phyloP scores from a whole-genome alignment of 306 rosid genomes.

The Boehmeria nivea region DNA sequence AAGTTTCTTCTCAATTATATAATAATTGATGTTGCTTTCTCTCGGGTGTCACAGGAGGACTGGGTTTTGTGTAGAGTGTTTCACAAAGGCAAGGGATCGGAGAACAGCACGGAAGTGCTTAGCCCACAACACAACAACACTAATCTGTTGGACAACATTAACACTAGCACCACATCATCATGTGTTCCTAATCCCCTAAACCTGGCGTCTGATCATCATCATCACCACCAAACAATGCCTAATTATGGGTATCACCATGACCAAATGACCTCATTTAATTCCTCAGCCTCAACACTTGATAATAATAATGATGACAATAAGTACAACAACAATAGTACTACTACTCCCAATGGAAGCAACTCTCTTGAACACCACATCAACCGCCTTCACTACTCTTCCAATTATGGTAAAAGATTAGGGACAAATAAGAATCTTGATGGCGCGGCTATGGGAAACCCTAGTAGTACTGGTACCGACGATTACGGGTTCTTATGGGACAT shows the following conservation, averaged over 20 bases:
- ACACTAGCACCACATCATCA: slow-evolving; percentile 8
- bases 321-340: slow-evolving; percentile 19
- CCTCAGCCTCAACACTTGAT: slow-evolving; percentile 43
- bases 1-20: too few relatives aligned
- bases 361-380: slow-evolving; percentile 54
- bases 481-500: slow-evolving; percentile 78
- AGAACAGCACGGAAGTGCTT: slow-evolving; percentile 34
- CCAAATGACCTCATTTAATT: slow-evolving; percentile 37
- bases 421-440: too few relatives aligned
- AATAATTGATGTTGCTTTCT: too few relatives aligned
- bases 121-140: slow-evolving; percentile 38
- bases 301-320: slow-evolving; percentile 18
- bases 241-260: slow-evolving; percentile 39
- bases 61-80: slow-evolving; percentile 96
- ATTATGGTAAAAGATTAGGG: slow-evolving; percentile 16
- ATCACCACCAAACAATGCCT: slow-evolving; percentile 23
- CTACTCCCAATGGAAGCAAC: slow-evolving; percentile 23
- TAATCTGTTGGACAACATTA: slow-evolving; percentile 23
- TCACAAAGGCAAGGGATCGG: slow-evolving; percentile 65
- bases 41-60: slow-evolving; percentile 59
- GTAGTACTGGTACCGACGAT: slow-evolving; percentile 33
- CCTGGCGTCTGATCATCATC: slow-evolving; percentile 14
- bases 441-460: not conserved
- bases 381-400: slow-evolving; percentile 43
- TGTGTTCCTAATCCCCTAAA: slow-evolving; percentile 18